Conservation (phyloP, 208 protist genomes). For the Trichomonas gallinae region DNA sequence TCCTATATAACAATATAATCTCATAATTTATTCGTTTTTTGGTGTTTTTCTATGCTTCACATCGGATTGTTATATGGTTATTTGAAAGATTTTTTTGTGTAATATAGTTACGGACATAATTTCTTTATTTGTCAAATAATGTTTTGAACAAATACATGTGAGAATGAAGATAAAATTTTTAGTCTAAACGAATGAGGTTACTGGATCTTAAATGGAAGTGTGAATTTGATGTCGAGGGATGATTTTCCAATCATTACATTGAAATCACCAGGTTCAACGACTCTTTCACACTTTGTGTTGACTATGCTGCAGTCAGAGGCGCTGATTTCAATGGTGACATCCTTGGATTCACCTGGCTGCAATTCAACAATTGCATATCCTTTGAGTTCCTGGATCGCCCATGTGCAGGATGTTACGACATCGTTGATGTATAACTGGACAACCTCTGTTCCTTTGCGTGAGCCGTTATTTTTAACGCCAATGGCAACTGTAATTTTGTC, state of each 20-base stretch:
- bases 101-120: no score
- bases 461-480: slow-evolving; percentile 34
- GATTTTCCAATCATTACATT: neutral
- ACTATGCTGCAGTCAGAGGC: neutral
- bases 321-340: neutral
- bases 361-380: neutral
- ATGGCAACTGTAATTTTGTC: neutral
- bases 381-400: neutral
- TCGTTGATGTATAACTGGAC: slow-evolving; percentile 39
- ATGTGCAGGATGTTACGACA: neutral
- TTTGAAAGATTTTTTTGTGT: no score
- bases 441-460: slow-evolving; percentile 25
- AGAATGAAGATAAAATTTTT: no score
- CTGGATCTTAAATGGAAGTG: neutral
- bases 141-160: no score
- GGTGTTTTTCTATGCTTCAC: no score
- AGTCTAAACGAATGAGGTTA: neutral
- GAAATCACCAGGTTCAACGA: neutral
- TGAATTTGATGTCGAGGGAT: neutral
- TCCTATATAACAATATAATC: no score
- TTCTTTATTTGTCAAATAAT: no score
- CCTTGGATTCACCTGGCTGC: neutral
- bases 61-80: no score
- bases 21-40: no score
- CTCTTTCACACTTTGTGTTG: neutral